These are phyloP conservation scores for Lunasporangiospora selenospora DNA, from an alignment of 192 early-diverging fungal genomes.

Conservation along the genomic window DNA sequence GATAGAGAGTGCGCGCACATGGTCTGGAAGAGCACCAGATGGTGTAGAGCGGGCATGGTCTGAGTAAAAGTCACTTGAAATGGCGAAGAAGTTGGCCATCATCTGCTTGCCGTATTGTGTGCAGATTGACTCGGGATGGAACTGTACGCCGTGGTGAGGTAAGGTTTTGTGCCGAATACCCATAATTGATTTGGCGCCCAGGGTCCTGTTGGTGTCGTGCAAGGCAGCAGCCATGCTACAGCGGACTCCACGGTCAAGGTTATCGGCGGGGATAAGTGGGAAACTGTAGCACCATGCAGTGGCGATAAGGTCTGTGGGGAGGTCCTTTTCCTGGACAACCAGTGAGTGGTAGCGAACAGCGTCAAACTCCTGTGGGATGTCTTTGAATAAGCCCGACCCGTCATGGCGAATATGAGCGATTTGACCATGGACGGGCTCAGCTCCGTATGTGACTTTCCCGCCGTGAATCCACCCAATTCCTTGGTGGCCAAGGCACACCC, in stretches of 20 bases:
- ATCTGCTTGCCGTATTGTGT: constrained; percentile 77
- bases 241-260: neutral
- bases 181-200: constrained; percentile 68
- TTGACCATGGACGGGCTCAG: constrained; percentile 85
- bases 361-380: constrained; percentile 68
- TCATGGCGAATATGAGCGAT: constrained; percentile 61
- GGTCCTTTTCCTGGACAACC: constrained; percentile 65
- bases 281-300: constrained; percentile 66
- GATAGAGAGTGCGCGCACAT: constrained; percentile 25
- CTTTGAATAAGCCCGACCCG: constrained; percentile 56
- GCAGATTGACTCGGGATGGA: constrained; percentile 96
- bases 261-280: constrained; percentile 44
- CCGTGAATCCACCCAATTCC: constrained; percentile 69
- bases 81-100: constrained; percentile 73
- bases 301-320: constrained; percentile 63
- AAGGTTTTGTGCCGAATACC: constrained; percentile 71
- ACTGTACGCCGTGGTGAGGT: constrained; percentile 92
- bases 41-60: constrained; percentile 1
- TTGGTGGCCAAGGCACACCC: constrained; percentile 95
- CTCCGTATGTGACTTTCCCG: constrained; percentile 63
- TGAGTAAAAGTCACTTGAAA: constrained; percentile 54
- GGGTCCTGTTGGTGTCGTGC: constrained; percentile 12
- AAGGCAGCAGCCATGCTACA: neutral
- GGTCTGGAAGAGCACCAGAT: constrained; percentile 16
- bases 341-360: constrained; percentile 95